Conservation (phyloP, 371 early-diverging fungal genomes). For the Lichtheimia hyalospora region DNA sequence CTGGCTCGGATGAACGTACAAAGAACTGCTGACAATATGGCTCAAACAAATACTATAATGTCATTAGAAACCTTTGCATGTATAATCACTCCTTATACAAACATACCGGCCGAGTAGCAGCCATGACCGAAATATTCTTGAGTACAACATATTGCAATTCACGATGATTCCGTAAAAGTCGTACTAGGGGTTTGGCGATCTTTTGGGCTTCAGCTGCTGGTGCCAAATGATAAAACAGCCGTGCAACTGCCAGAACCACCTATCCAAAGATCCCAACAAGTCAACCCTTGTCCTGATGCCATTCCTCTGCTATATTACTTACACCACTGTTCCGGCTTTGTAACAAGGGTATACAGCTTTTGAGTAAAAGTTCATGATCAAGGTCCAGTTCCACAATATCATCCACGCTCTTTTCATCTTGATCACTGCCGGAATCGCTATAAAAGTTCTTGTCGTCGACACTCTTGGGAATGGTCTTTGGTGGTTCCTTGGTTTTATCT, state of each 20-base stretch:
- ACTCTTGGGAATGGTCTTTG: slow-evolving; percentile 19
- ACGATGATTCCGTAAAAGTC: slow-evolving; percentile 69
- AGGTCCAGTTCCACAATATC: slow-evolving; percentile 54
- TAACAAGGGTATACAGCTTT: slow-evolving; percentile 74
- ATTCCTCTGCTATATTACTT: slow-evolving; percentile 15
- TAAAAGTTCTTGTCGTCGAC: slow-evolving; percentile 37
- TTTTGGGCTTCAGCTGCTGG: slow-evolving; percentile 61
- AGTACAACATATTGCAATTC: slow-evolving; percentile 82
- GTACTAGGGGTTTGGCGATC: slow-evolving; percentile 75
- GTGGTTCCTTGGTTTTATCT: slow-evolving; percentile 29
- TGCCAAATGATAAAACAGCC: slow-evolving; percentile 74
- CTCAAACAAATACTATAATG: slow-evolving; percentile 62
- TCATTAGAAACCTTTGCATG: neutral
- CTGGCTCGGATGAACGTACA: slow-evolving; percentile 77
- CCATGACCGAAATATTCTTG: slow-evolving; percentile 76
- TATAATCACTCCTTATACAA: neutral
- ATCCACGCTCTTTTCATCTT: slow-evolving; percentile 31
- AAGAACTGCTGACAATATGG: slow-evolving; percentile 78
- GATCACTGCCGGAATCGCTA: slow-evolving; percentile 33
- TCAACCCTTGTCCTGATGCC: neutral
- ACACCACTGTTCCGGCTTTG: slow-evolving; percentile 86
- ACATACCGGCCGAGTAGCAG: slow-evolving; percentile 65
- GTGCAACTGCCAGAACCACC: slow-evolving; percentile 81
- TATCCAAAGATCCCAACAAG: slow-evolving; percentile 15
- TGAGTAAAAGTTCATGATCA: slow-evolving; percentile 77